A percentile compares a stretch with the other conserved stretches of the same genome.
phyloP scores from a whole-genome alignment of 805 yeast species.

The Scheffersomyces spartinae region DNA sequence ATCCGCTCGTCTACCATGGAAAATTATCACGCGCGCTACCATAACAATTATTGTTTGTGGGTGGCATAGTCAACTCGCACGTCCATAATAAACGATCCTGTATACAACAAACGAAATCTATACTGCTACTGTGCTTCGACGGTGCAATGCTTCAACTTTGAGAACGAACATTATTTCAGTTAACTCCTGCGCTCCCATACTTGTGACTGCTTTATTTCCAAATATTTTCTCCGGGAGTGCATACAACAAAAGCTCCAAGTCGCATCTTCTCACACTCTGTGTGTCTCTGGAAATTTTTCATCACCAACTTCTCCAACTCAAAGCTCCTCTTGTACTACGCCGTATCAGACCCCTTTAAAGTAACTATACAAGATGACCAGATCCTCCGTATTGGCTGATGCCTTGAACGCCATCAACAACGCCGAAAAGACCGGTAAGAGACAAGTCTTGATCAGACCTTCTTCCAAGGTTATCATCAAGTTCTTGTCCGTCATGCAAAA shows the following conservation, averaged over 20 bases:
- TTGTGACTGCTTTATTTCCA: slow-evolving; percentile 1
- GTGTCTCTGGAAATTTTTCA: slow-evolving; percentile 3
- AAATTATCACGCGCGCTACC: too few species aligned
- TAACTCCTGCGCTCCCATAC: neutral
- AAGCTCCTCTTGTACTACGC: slow-evolving; percentile 1
- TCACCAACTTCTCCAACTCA: neutral
- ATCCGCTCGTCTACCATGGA: too few species aligned
- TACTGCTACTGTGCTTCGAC: too few species aligned
- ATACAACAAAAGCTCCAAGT: slow-evolving; percentile 3
- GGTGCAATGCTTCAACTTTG: neutral
- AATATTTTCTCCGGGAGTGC: neutral
- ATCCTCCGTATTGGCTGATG: slow-evolving; percentile 97
- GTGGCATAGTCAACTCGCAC: too few species aligned
- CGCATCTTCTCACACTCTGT: slow-evolving; percentile 1
- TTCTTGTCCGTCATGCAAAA: slow-evolving; percentile 94
- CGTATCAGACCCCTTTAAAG: neutral
- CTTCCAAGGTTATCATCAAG: slow-evolving; percentile 96
- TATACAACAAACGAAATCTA: too few species aligned
- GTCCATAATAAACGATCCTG: too few species aligned
- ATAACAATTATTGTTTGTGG: too few species aligned
- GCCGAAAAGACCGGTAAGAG: slow-evolving; percentile 99
- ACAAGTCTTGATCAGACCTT: slow-evolving; percentile 96
- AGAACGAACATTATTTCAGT: too few species aligned
- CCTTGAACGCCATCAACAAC: slow-evolving; percentile 95
- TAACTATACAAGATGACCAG: slow-evolving; percentile 66